Conservation (phyloP, 1,284 basidiomycete species). For the Naganishia cerealis region DNA sequence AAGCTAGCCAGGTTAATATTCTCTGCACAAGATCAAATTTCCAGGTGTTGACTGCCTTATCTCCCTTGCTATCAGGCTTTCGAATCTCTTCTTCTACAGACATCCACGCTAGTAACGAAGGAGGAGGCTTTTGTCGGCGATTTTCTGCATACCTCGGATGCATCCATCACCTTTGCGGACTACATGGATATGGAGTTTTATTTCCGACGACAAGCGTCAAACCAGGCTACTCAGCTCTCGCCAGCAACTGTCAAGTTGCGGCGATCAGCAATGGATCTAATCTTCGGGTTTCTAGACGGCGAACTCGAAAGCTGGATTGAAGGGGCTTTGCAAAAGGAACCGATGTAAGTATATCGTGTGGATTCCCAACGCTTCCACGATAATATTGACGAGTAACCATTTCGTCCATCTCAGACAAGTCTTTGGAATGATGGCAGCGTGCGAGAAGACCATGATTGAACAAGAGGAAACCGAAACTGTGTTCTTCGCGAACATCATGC, state of each 20-base stretch:
- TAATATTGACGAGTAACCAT: neutral
- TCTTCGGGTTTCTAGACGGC: conserved; percentile 85
- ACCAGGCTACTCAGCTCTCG: conserved; percentile 62
- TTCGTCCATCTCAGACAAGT: conserved; percentile 65
- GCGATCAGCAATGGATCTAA: conserved; percentile 84
- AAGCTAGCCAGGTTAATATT: conserved; percentile 65
- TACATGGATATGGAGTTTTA: conserved; percentile 92
- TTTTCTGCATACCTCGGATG: conserved; percentile 87
- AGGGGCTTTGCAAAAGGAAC: conserved; percentile 70
- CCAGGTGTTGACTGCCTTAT: conserved; percentile 18
- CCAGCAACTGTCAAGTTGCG: conserved; percentile 74
- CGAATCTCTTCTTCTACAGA: conserved; percentile 69
- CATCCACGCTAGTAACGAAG: conserved; percentile 71
- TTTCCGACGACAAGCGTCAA: conserved; percentile 83
- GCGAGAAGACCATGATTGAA: conserved; percentile 77
- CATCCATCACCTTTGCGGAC: conserved; percentile 87
- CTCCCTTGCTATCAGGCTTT: conserved; percentile 62
- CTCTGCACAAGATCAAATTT: conserved; percentile 2
- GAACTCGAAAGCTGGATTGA: conserved; percentile 87
- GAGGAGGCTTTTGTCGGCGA: conserved; percentile 89
- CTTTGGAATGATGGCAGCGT: conserved; percentile 74
- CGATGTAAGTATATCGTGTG: conserved; percentile 62
- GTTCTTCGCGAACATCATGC: conserved; percentile 71
- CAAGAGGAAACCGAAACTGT: conserved; percentile 75
- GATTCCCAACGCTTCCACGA: neutral